Evolutionary conservation across 164 flowering plant species (phyloP), one percentile per base, ranked within the genome.

Genomic region (Stephania japonica): DNA sequence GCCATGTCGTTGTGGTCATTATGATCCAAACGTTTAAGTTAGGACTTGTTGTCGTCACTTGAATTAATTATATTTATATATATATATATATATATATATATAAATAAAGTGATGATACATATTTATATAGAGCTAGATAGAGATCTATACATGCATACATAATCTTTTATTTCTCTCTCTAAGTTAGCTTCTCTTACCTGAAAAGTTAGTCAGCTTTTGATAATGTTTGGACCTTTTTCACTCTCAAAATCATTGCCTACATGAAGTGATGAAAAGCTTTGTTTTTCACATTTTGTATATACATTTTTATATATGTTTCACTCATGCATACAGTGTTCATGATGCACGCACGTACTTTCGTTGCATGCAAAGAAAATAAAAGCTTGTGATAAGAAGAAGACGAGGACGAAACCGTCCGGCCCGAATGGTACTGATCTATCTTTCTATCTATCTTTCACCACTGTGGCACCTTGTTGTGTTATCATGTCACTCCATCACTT

Each of bases 1-100:
- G 12, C 4, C 19, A 67, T 74, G 67, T 74, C 71, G 56, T 61
- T 74, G 26, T 70, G 61, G 77, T 69, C 63, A 75, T 75, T 75
- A 75, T 75, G 26, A 32, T 7, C 23, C 23, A 64, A 64, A 68
- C 23, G 24, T 21, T 59, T 27, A 2, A 59, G 77, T 75, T 32
- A 32, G 72, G 68, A 42, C 26, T 67, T 68, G 44, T 68, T 74
- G 72, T 74, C 72, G 68, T 74, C 62, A 25, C n/a, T n/a, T n/a
- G n/a, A n/a, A n/a, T n/a, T n/a, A n/a, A n/a, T n/a, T n/a, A n/a
- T n/a, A n/a, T n/a, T n/a, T n/a, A n/a, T n/a, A n/a, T n/a, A n/a
- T n/a, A n/a, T n/a, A n/a, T n/a, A n/a, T n/a, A n/a, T n/a, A n/a
- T n/a, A n/a, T n/a, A n/a, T n/a, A n/a, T n/a, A n/a, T n/a, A n/a